Base-by-base conservation (phyloP, 2,329 filamentous ascomycete species). In the Calonectria montana region DNA sequence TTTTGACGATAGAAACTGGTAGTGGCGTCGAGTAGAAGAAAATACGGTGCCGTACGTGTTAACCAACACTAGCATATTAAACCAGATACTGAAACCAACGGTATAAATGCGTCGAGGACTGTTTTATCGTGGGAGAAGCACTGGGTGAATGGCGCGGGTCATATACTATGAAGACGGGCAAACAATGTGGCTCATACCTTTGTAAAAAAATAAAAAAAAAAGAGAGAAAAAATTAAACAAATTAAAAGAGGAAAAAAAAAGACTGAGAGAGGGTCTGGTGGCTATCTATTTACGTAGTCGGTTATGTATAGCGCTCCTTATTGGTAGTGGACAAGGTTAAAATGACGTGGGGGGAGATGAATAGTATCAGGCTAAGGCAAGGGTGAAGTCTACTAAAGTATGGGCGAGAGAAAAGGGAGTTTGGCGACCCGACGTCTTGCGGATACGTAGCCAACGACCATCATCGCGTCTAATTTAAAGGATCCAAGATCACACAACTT, bases 1-100 rank as follows among this genome's bases (percentile, higher is more conserved):
- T 67, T 67, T 70, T 53, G 62, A 41, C 43, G 57, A 70, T 70
- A 70, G 68, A 70, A 61, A 69, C 27, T 18, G 50, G 41, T 48
- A 39, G 59, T 64, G 63, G 68, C 68, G 68, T 63, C 63, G 47
- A 67, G 68, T 70, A 70, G 68, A 70, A 70, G 55, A 70, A 67
- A 67, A 67, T 55, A 18, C 55, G 27, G 63, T 64, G 47, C 63
- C 63, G 53, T 67, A 45, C 39, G 41, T 50, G 57, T 55, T 63
- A 27, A 63, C 29, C 25, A 31, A 66, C 53, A 61, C 21, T 41
- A 39, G 43, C 29, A 57, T 41, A 55, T 48, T 57, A 23, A 39
- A 15, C 16, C 4, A 47, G 12, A 31, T 55, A 21, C 13, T 9
- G 4, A n/a, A n/a, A 21, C 12, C 1, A 29, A 43, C 21, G 37